A percentile compares a stretch with the other conserved stretches of the same genome.
Conservation (phyloP, 345 rosid genomes). For the Noccaea caerulescens region DNA sequence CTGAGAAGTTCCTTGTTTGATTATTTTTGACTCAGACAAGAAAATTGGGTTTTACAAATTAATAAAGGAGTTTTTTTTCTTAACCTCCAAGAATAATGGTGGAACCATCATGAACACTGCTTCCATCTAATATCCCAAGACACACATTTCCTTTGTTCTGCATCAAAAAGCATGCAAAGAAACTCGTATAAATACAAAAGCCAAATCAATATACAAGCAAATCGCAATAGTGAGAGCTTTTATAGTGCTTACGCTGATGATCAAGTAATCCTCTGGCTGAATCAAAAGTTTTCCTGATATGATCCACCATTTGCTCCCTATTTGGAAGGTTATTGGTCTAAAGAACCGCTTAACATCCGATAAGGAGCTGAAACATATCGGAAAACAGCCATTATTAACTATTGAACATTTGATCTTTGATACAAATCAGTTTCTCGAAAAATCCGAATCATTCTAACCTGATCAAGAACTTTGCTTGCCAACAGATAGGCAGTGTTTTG, state of each 20-base stretch:
- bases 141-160: constrained; percentile 85
- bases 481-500: constrained; percentile 76
- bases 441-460: constrained; percentile 48
- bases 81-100: constrained; percentile 87
- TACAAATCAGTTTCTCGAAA: constrained; percentile 3
- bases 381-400: background rate
- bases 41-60: background rate
- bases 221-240: background rate
- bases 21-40: constrained; percentile 1
- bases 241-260: constrained; percentile 64
- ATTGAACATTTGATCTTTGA: constrained; percentile 12
- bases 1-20: background rate
- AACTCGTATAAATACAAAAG: constrained; percentile 2
- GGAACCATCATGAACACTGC: constrained; percentile 76
- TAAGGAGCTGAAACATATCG: constrained; percentile 58
- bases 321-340: constrained; percentile 79
- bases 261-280: constrained; percentile 82
- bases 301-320: constrained; percentile 91
- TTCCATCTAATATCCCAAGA: constrained; percentile 92
- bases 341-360: constrained; percentile 64
- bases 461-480: constrained; percentile 59
- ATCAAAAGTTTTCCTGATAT: constrained; percentile 62
- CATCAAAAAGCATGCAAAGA: constrained; percentile 22
- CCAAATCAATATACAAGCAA: background rate
- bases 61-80: background rate